Evolutionary conservation across 2,329 filamentous ascomycete genomes (phyloP).

Genomic region (Bimuria novae-zelandiae): DNA sequence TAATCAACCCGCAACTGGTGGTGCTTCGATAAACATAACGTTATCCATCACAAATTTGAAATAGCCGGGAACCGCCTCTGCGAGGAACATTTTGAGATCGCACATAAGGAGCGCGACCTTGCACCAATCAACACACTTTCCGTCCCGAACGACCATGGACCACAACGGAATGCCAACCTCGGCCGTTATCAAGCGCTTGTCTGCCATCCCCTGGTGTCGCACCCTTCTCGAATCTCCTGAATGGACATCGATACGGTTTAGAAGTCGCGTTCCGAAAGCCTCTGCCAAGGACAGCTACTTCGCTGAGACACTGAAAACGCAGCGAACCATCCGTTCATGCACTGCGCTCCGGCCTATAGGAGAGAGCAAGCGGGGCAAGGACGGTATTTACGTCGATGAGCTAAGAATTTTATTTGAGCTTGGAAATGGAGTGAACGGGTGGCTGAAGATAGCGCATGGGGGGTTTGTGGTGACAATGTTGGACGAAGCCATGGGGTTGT

Average conservation of each 20-base stretch:
- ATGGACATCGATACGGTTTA: slow-evolving; percentile 47
- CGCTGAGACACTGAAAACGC: slow-evolving; percentile 57
- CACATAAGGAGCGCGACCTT: too few species aligned
- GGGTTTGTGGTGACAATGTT: slow-evolving; percentile 63
- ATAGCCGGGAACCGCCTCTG: too few species aligned
- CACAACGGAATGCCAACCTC: slow-evolving; percentile 8
- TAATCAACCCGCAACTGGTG: too few species aligned
- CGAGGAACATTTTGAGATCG: too few species aligned
- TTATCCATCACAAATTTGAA: too few species aligned
- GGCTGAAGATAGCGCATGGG: slow-evolving; percentile 59
- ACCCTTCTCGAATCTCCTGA: slow-evolving; percentile 49
- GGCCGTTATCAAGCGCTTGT: slow-evolving; percentile 26
- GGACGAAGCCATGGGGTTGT: slow-evolving; percentile 61
- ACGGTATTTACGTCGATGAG: slow-evolving; percentile 35
- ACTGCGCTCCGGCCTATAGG: slow-evolving; percentile 26
- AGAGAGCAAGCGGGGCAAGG: slow-evolving; percentile 18
- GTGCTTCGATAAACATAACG: too few species aligned
- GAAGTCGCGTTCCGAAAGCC: slow-evolving; percentile 35
- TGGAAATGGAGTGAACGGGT: slow-evolving; percentile 60
- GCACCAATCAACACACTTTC: background rate
- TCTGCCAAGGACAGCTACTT: slow-evolving; percentile 57
- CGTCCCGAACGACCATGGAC: slow-evolving; percentile 20
- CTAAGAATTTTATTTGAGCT: slow-evolving; percentile 51
- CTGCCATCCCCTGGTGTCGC: slow-evolving; percentile 56
- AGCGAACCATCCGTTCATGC: slow-evolving; percentile 52